These are phyloP conservation scores for Trametes elegans DNA, from an alignment of 768 basidiomycete species.

Conservation along the genomic window DNA sequence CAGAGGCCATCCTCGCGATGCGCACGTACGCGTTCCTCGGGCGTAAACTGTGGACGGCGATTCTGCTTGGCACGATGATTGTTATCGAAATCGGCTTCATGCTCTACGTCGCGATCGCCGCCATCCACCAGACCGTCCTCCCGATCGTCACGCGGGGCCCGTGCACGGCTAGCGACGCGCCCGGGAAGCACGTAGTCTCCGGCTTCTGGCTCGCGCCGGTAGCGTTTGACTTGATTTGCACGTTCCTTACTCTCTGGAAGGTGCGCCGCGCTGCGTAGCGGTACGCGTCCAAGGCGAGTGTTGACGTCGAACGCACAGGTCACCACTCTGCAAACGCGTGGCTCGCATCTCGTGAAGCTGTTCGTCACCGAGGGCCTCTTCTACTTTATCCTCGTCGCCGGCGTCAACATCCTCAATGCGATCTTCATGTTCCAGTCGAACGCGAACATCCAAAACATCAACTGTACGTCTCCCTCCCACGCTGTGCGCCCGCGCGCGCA, in stretches of 20 bases:
- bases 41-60: background rate
- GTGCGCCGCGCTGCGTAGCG: background rate
- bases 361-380: conserved; percentile 10
- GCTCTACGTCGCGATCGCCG: conserved; percentile 7
- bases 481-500: background rate
- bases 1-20: conserved; percentile 12
- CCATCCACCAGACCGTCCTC: conserved; percentile 5
- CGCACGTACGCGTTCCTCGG: conserved; percentile 10
- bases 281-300: too few relatives aligned
- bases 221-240: conserved; percentile 12
- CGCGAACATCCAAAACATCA: conserved; percentile 13
- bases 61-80: background rate
- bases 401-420: conserved; percentile 12
- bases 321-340: background rate
- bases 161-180: conserved; percentile 5
- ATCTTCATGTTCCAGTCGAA: conserved; percentile 14
- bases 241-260: conserved; percentile 10
- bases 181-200: conserved; percentile 8
- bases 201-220: conserved; percentile 11
- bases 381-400: conserved; percentile 8
- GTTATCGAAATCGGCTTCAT: conserved; percentile 1
- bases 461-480: background rate
- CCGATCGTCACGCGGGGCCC: conserved; percentile 6
- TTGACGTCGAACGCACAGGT: background rate
- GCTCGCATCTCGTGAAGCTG: conserved; percentile 6